Base-by-base conservation (phyloP, 2,329 filamentous ascomycete genomes). In the Pseudogymnoascus sp. region DNA sequence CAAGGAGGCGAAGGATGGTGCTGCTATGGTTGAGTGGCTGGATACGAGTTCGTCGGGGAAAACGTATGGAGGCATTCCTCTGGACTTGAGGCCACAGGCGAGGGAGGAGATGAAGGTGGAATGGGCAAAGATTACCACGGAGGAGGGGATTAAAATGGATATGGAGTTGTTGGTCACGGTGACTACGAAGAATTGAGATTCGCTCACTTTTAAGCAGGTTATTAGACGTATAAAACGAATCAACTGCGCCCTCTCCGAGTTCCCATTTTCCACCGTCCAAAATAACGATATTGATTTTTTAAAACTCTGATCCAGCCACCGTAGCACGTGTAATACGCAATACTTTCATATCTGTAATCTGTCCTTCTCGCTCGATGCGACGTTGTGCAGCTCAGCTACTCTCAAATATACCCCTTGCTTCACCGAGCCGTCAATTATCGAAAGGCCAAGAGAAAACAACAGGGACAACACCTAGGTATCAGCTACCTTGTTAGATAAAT, bases 11-110 rank as follows among this genome's bases (percentile, higher is more conserved):
- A 56, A 56, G 10, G 50, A 56, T 35, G 50, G 50, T 3, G 68
- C 68, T 5, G 70, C 61, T 15, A 73, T 73, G 72, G 65, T 73
- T 37, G 67, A 72, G 3, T 73, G 72, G 72, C 21, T 73, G 50
- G 71, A 72, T 62, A 71, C 70, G 4, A 73, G 72, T 62, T 72
- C 71, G 21, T 73, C 72, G 3, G 72, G 72, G 26, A 72, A 72
- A 65, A 73, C 71, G 15, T 73, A 72, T 50, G 72, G 72, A 2
- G 69, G 69, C 4, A 70, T 73, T 40, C 72, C 72, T 10, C 50
- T 68, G 2, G 68, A 73, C n/a, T 35, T 73, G 59, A 66, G 70
- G 33, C 68, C 70, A 0, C 62, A 60, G 17, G 71, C 70, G 1
- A 68, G 69, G 44, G 67, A 71, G 63, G 71, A 72, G 59, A 73